phyloP scores from a whole-genome alignment of 2,329 filamentous ascomycete genomes.

The Hymenoscyphus fraxineus region DNA sequence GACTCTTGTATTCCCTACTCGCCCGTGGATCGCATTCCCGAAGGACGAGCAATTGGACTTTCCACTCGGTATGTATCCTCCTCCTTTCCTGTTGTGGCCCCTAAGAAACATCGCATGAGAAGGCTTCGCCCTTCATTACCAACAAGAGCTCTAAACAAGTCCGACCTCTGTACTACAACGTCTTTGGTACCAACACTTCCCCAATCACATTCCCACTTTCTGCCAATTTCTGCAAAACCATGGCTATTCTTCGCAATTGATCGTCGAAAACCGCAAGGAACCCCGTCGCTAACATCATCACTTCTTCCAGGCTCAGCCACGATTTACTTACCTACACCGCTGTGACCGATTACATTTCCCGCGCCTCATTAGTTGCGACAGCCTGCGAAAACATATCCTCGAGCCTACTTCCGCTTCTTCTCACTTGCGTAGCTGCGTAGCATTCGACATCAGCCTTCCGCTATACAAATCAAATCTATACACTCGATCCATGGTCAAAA shows the following conservation, averaged over 20 bases:
- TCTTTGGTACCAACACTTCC: not conserved
- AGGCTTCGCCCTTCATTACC: not conserved
- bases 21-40: too few species aligned
- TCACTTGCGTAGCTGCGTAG: conserved; percentile 15
- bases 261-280: conserved; percentile 6
- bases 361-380: conserved; percentile 20
- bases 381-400: conserved; percentile 14
- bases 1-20: not conserved
- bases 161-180: not conserved
- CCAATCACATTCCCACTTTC: not conserved
- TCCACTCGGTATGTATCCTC: conserved; percentile 1
- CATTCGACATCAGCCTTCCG: conserved; percentile 9
- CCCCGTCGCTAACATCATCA: conserved; percentile 1
- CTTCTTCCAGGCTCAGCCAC: conserved; percentile 5
- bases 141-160: not conserved
- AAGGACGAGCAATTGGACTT: not conserved
- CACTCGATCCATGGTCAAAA: conserved; percentile 26
- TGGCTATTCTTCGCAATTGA: conserved; percentile 12
- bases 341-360: conserved; percentile 12
- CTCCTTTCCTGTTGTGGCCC: not conserved
- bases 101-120: not conserved
- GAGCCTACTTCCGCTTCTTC: conserved; percentile 9
- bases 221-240: not conserved
- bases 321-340: conserved; percentile 17
- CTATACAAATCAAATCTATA: not conserved